Evolutionary conservation across 129 eudicot genomes (phyloP).

Genomic region (Solidago caesia): DNA sequence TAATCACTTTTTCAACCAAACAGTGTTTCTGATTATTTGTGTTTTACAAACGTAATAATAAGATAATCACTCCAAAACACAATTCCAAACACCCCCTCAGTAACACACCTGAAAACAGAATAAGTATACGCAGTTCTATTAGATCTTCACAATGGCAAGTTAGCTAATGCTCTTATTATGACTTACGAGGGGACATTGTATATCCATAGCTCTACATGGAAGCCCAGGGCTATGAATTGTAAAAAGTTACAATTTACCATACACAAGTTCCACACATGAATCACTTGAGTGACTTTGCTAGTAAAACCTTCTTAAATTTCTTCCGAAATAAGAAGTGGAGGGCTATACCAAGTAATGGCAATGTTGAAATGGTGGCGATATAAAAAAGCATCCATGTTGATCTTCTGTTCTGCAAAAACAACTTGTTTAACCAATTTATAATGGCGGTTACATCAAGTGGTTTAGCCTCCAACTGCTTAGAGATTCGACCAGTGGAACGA

Average conservation of each 20-base stretch:
- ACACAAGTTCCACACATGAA: not conserved
- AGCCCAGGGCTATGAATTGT: too few relatives aligned
- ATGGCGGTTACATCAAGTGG: conserved; percentile 20
- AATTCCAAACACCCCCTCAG: too few relatives aligned
- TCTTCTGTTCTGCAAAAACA: conserved; percentile 38
- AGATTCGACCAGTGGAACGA: not conserved
- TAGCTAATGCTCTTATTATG: too few relatives aligned
- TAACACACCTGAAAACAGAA: too few relatives aligned
- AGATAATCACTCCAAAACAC: too few relatives aligned
- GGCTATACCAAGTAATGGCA: conserved; percentile 49
- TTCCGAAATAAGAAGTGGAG: conserved; percentile 32
- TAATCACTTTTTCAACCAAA: too few relatives aligned
- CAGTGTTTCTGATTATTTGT: too few relatives aligned
- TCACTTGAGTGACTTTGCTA: conserved; percentile 22
- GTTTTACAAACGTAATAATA: too few relatives aligned
- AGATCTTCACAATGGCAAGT: too few relatives aligned
- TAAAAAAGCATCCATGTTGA: conserved; percentile 59
- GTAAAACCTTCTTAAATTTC: conserved; percentile 28
- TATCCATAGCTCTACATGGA: too few relatives aligned
- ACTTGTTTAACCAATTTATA: conserved; percentile 37
- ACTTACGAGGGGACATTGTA: too few relatives aligned
- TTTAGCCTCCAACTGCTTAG: conserved; percentile 15
- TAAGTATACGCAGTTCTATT: too few relatives aligned
- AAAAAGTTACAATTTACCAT: not conserved
- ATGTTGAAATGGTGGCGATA: conserved; percentile 41